Evolutionary conservation across 208 protist genomes (phyloP).

Genomic region (Trypanosoma conorhini): DNA sequence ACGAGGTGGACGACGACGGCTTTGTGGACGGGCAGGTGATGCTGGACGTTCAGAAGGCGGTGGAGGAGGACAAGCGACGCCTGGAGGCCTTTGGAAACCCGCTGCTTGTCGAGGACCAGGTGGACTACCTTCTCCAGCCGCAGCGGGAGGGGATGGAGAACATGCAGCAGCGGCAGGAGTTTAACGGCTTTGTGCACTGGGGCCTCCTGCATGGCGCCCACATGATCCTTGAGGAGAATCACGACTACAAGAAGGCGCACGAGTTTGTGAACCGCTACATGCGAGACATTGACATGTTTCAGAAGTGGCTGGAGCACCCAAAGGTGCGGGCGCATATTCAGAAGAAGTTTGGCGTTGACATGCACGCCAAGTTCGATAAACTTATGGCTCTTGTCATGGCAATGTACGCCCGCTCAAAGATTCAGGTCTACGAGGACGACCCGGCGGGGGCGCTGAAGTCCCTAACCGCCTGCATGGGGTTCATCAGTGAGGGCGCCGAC

Average conservation of each 20-base stretch:
- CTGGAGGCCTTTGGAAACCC: constrained; percentile 91
- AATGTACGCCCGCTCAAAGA: constrained; percentile 88
- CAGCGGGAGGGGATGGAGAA: constrained; percentile 84
- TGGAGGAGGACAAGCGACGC: constrained; percentile 81
- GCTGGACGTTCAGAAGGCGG: constrained; percentile 80
- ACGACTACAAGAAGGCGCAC: constrained; percentile 83
- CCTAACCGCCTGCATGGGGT: constrained; percentile 64
- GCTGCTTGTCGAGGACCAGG: constrained; percentile 83
- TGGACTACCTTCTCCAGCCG: constrained; percentile 80
- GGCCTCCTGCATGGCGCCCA: constrained; percentile 86
- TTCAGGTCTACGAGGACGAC: constrained; percentile 89
- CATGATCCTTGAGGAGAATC: constrained; percentile 86
- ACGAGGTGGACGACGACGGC: constrained; percentile 84
- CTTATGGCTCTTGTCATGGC: constrained; percentile 87
- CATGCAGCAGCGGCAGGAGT: constrained; percentile 80
- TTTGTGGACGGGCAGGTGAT: constrained; percentile 81
- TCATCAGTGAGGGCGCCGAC: constrained; percentile 72
- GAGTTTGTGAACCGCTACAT: constrained; percentile 92
- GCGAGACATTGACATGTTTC: constrained; percentile 89
- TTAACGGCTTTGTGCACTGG: constrained; percentile 91
- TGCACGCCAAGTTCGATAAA: constrained; percentile 87
- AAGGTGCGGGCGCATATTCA: constrained; percentile 89
- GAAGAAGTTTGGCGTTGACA: constrained; percentile 86
- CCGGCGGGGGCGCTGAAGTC: constrained; percentile 86
- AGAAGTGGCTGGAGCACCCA: constrained; percentile 89